Percentiles rank a stretch among this genome's conserved stretches.
Conservation (phyloP, 1,284 basidiomycete species). For the Cystobasidium pallidum region DNA sequence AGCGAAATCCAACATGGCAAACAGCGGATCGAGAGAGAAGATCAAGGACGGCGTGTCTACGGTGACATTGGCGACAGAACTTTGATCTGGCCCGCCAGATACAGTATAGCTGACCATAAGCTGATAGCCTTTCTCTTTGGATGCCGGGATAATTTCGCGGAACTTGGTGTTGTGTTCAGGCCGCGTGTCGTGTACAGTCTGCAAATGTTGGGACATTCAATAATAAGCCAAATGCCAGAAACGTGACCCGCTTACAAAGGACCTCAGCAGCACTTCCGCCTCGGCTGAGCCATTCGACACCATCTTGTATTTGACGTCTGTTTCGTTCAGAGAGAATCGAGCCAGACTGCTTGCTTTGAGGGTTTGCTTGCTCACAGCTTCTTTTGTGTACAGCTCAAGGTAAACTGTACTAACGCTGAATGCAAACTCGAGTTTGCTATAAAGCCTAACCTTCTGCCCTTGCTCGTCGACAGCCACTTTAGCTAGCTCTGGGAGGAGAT, state of each 20-base stretch:
- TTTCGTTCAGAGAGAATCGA: slow-evolving; percentile 80
- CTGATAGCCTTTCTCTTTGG: slow-evolving; percentile 78
- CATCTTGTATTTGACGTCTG: slow-evolving; percentile 78
- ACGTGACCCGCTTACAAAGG: slow-evolving; percentile 61
- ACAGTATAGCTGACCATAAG: slow-evolving; percentile 91
- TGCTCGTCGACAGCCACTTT: slow-evolving; percentile 56
- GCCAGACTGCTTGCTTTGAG: slow-evolving; percentile 81
- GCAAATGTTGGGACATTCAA: background rate
- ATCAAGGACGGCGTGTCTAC: slow-evolving; percentile 93
- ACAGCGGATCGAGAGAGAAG: slow-evolving; percentile 89
- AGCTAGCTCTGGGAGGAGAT: slow-evolving; percentile 62
- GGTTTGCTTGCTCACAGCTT: slow-evolving; percentile 66
- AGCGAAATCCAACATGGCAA: slow-evolving; percentile 85
- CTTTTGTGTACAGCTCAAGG: slow-evolving; percentile 84
- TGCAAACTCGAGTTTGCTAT: slow-evolving; percentile 75
- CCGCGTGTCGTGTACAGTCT: slow-evolving; percentile 83
- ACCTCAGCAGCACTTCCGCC: slow-evolving; percentile 82
- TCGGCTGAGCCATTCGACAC: slow-evolving; percentile 82
- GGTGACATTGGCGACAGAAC: slow-evolving; percentile 77
- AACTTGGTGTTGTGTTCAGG: slow-evolving; percentile 77
- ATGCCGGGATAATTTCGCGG: slow-evolving; percentile 91
- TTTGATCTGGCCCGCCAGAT: slow-evolving; percentile 63
- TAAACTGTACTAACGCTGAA: slow-evolving; percentile 76
- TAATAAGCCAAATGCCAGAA: background rate
- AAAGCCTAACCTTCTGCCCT: slow-evolving; percentile 65